These are phyloP conservation scores for Sarocladium brachiariae DNA, from an alignment of 2,329 filamentous ascomycete genomes.

Conservation along the genomic window DNA sequence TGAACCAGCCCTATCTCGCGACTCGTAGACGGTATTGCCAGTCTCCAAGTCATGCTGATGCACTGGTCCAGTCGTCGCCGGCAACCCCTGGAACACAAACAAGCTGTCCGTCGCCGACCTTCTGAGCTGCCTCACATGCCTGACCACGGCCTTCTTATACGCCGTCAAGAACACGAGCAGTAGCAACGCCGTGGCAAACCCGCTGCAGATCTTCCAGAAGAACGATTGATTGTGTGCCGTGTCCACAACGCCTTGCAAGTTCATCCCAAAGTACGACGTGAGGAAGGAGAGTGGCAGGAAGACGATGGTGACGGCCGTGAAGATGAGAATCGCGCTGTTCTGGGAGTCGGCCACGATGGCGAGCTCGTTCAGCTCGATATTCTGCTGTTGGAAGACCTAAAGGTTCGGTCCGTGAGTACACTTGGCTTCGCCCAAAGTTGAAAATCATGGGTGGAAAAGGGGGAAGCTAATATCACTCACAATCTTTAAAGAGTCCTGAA, in stretches of 20 bases:
- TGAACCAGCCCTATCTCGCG: no score
- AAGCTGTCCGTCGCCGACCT: no score
- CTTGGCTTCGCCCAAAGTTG: no score
- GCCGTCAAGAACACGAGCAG: not conserved
- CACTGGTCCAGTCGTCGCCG: no score
- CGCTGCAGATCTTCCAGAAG: slow-evolving; percentile 1
- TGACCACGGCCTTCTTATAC: not conserved
- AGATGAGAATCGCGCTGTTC: not conserved
- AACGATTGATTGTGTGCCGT: not conserved
- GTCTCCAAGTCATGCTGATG: no score
- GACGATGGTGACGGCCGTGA: not conserved
- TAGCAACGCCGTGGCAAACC: not conserved
- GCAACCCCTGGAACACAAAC: no score
- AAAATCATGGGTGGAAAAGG: not conserved
- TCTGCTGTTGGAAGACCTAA: not conserved
- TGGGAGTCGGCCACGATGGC: not conserved
- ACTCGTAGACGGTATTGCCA: no score
- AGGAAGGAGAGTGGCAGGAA: not conserved
- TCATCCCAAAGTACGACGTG: not conserved
- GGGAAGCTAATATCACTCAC: not conserved
- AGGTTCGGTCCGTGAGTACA: no score
- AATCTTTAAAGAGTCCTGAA: not conserved
- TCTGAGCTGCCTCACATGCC: no score
- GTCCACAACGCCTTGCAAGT: not conserved
- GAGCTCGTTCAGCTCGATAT: not conserved